Evolutionary conservation across 768 basidiomycete genomes (phyloP).

Genomic region (Galerina marginata): DNA sequence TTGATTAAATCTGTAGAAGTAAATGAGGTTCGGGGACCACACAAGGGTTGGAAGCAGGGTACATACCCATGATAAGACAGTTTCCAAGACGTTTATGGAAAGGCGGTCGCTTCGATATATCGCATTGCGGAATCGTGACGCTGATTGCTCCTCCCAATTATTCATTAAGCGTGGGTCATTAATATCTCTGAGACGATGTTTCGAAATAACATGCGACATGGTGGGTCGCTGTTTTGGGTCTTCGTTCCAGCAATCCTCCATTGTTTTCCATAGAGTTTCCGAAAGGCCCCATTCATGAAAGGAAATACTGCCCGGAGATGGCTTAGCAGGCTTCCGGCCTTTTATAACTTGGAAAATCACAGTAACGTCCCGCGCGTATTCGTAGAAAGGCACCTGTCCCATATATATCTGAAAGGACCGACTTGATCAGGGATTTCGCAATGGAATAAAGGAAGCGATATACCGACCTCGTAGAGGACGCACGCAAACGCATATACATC

Average conservation of each 20-base stretch:
- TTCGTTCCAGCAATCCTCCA: slow-evolving; percentile 30
- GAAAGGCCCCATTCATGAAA: slow-evolving; percentile 24
- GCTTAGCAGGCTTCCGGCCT: slow-evolving; percentile 24
- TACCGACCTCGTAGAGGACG: slow-evolving; percentile 38
- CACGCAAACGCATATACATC: slow-evolving; percentile 50
- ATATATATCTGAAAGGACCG: slow-evolving; percentile 29
- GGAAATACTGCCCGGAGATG: slow-evolving; percentile 8
- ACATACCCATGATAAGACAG: slow-evolving; percentile 17
- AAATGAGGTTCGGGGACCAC: too few species aligned
- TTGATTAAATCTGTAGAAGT: too few species aligned
- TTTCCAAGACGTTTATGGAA: slow-evolving; percentile 12
- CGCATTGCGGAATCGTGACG: slow-evolving; percentile 12
- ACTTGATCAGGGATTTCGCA: background rate
- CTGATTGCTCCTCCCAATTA: slow-evolving; percentile 4
- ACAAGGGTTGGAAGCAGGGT: too few species aligned
- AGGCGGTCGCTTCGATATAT: slow-evolving; percentile 12
- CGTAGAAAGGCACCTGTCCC: slow-evolving; percentile 31
- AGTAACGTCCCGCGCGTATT: slow-evolving; percentile 19
- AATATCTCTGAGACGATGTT: background rate
- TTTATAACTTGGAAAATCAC: slow-evolving; percentile 27
- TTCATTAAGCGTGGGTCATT: background rate
- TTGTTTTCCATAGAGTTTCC: slow-evolving; percentile 24
- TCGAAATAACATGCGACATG: slow-evolving; percentile 8
- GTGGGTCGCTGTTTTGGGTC: slow-evolving; percentile 25
- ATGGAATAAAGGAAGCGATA: background rate